phyloP scores from a whole-genome alignment of 495 filamentous ascomycete genomes.

The Daldinia childiae region DNA sequence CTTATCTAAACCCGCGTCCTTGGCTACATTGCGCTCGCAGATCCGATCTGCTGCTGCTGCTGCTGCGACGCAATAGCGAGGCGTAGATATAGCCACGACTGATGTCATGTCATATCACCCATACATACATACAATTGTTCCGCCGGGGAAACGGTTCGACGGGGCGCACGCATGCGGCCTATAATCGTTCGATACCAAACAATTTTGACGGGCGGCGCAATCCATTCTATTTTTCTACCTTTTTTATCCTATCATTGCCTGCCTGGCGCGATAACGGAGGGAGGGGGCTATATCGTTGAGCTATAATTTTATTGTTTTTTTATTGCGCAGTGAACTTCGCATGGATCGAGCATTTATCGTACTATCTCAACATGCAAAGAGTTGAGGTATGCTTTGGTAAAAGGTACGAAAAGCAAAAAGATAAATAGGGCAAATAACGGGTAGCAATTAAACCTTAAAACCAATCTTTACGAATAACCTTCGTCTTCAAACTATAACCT shows the following conservation, averaged over 20 bases:
- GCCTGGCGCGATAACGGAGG: not conserved
- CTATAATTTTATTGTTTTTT: not conserved
- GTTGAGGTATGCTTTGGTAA: no score
- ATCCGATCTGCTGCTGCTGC: not conserved
- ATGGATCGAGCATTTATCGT: no score
- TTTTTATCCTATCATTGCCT: not conserved
- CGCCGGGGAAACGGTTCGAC: not conserved
- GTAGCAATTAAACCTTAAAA: no score
- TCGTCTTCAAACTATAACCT: not conserved
- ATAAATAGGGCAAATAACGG: no score
- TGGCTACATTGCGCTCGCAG: not conserved
- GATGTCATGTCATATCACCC: conserved; percentile 3
- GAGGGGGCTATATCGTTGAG: not conserved
- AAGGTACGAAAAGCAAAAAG: no score
- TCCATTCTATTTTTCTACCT: not conserved
- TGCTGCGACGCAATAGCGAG: conserved; percentile 11
- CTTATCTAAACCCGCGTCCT: conserved; percentile 4
- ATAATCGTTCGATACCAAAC: not conserved
- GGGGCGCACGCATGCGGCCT: not conserved
- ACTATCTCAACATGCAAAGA: no score
- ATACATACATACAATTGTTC: not conserved
- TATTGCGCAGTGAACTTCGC: no score
- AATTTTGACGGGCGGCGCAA: not conserved
- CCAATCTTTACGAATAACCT: no score
- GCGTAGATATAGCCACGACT: conserved; percentile 1